Percentiles rank a stretch among this genome's conserved stretches.
Conservation (phyloP, 257 asterid genomes). For the Coffea eugenioides region DNA sequence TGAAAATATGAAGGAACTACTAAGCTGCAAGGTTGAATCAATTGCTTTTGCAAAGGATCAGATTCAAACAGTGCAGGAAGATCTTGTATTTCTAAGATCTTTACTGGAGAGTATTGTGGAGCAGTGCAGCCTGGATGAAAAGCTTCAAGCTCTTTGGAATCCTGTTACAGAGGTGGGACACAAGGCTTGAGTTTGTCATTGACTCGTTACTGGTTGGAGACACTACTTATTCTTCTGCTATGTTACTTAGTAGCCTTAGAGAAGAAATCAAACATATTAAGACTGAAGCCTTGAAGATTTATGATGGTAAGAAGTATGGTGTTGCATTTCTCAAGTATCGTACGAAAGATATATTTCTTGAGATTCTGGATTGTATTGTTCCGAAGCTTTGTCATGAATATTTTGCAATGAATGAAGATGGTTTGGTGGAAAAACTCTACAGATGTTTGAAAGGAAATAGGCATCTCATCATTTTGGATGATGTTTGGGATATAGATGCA, state of each 20-base stretch:
- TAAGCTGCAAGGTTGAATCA: too few species aligned
- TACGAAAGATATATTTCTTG: too few species aligned
- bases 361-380: too few species aligned
- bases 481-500: too few species aligned
- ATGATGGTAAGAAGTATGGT: not conserved
- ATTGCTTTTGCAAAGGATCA: not conserved
- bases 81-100: not conserved
- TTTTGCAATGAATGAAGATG: too few species aligned
- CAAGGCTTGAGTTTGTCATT: not conserved
- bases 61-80: not conserved
- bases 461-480: too few species aligned
- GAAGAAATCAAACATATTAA: slow-evolving; percentile 3
- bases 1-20: not conserved
- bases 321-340: too few species aligned
- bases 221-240: not conserved
- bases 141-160: not conserved
- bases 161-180: not conserved
- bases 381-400: too few species aligned
- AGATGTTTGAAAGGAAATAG: too few species aligned
- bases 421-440: too few species aligned
- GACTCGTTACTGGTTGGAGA: not conserved
- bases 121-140: not conserved
- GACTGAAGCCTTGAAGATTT: not conserved
- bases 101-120: not conserved
- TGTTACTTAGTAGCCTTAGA: not conserved